These are phyloP conservation scores for Aspergillus neoniger DNA, from an alignment of 2,329 filamentous ascomycete species.

Conservation along the genomic window DNA sequence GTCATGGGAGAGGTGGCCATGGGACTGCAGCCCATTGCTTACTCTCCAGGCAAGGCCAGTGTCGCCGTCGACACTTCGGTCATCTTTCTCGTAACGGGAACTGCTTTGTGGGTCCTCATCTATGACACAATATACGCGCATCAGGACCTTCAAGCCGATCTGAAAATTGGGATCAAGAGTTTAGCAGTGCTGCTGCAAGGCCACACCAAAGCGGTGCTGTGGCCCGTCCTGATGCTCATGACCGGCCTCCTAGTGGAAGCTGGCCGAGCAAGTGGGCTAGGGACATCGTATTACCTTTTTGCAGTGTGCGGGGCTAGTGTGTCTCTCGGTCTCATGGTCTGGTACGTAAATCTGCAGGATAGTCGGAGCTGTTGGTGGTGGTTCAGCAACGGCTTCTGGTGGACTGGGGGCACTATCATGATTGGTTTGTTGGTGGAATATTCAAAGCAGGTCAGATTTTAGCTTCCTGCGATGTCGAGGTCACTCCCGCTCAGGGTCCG, in stretches of 20 bases:
- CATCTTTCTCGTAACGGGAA: constrained; percentile 3
- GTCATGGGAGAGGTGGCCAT: constrained; percentile 9
- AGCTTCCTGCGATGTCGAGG: too few relatives aligned
- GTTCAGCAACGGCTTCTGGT: constrained; percentile 11
- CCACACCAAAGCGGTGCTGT: constrained; percentile 1
- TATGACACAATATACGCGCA: constrained; percentile 43
- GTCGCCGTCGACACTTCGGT: not conserved
- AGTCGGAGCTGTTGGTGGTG: constrained; percentile 10
- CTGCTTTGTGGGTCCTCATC: constrained; percentile 23
- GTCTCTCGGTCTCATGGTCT: constrained; percentile 1
- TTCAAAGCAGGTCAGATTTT: not conserved
- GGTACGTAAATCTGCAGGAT: not conserved
- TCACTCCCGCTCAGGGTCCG: not conserved
- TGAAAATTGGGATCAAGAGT: constrained; percentile 39
- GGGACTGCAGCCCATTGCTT: not conserved
- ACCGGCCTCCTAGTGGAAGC: not conserved
- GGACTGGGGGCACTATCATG: not conserved
- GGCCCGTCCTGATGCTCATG: not conserved
- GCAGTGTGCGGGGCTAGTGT: not conserved
- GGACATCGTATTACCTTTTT: not conserved
- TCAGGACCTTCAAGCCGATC: constrained; percentile 40
- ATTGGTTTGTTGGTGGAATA: not conserved
- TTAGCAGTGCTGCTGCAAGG: constrained; percentile 27
- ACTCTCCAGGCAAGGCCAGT: not conserved
- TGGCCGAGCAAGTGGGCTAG: not conserved